Evolutionary conservation across 257 asterid genomes (phyloP), one percentile per base, ranked within the genome.

Genomic region (Lycium barbarum): DNA sequence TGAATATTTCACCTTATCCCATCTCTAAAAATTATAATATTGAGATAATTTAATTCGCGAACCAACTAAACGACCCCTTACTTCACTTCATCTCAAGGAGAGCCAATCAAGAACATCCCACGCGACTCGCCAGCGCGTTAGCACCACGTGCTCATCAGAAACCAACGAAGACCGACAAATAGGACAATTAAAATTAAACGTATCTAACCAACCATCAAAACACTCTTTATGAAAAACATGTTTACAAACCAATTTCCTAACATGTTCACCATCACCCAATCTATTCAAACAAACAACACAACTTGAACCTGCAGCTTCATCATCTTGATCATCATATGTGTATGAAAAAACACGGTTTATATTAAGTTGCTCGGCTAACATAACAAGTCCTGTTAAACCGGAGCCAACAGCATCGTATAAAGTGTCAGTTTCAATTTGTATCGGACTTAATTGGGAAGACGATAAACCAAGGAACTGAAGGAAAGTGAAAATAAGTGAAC

Each of bases 221-320:
- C 99, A 96, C 3, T 86, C 91, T 89, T 90, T 91, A 86, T 96
- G 99, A 79, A 96, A 96, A 59, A 94, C 96, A 84, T 96, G 99
- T 73, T 89, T 67, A 91, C 99, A 96, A 0, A 81, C 83, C 18
- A 94, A 79, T 88, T 87, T 85, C 79, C 98, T 93, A 84, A 96
- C 92, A 51, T 57, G 87, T 79, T 96, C 98, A 67, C 98, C 98
- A 0, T 88, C 90, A 0, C 85, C 88, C 18, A 96, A 76, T 83
- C 88, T 86, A 90, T 88, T 89, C 88, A 96, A 51, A 80, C 99
- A 96, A 70, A 96, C 93, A 62, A 90, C 94, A 83, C 99, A 96
- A 54, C 91, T 91, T 54, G 85, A 20, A 57, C 71, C 92, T 86
- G 65, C 15, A 6, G 12, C 89, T 9, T 17, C 87, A 4, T 74